phyloP scores from a whole-genome alignment of 2,329 filamentous ascomycete species.

The Pestalotiopsis sp. region DNA sequence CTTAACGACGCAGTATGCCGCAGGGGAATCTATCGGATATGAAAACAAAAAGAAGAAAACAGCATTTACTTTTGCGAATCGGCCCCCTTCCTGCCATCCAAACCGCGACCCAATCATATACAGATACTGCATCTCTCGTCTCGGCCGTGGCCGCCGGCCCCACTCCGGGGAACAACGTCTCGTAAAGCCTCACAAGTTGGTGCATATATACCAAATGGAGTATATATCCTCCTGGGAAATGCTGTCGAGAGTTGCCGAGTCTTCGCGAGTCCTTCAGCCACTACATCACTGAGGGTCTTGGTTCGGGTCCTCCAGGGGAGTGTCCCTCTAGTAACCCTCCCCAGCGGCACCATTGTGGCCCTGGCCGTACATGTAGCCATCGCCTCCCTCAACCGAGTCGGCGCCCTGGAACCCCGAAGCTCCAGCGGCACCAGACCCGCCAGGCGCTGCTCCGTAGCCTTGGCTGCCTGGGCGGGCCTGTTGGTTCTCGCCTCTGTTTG shows the following conservation, averaged over 20 bases:
- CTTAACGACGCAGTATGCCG: conserved; percentile 20
- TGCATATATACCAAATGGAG: conserved; percentile 35
- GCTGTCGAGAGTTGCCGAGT: not conserved
- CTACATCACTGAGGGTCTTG: not conserved
- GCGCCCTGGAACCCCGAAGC: conserved; percentile 46
- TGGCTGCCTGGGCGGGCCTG: conserved; percentile 54
- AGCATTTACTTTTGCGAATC: conserved; percentile 24
- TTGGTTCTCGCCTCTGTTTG: conserved; percentile 66
- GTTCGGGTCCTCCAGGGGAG: not conserved
- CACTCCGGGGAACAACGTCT: not conserved
- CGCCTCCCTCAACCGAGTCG: conserved; percentile 46
- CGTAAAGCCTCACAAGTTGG: conserved; percentile 18
- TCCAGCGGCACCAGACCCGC: conserved; percentile 40
- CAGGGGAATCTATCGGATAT: conserved; percentile 31
- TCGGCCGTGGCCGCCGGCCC: conserved; percentile 13
- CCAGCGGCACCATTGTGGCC: conserved; percentile 62
- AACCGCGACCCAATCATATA: conserved; percentile 27
- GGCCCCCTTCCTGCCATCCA: conserved; percentile 23
- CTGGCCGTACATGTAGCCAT: conserved; percentile 57
- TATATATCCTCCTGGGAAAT: conserved; percentile 21
- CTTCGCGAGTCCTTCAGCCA: not conserved
- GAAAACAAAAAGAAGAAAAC: conserved; percentile 24
- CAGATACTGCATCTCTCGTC: conserved; percentile 25
- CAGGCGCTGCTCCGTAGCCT: conserved; percentile 48
- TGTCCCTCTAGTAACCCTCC: conserved; percentile 50